Conservation (phyloP, 208 protist species). For the Acanthamoeba healyi region DNA sequence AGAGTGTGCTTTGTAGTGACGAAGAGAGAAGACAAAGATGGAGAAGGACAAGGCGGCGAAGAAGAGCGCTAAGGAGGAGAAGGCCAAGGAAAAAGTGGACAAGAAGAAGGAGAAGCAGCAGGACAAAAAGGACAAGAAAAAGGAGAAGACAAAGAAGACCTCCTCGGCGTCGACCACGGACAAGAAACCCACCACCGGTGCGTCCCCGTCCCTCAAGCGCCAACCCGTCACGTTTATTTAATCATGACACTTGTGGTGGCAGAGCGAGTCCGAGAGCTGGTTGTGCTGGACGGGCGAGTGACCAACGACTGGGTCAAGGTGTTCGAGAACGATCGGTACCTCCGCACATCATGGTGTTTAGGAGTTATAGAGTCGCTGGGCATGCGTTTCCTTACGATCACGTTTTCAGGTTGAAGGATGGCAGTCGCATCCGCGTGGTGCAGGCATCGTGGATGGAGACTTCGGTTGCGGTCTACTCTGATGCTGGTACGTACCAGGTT, state of each 20-base stretch:
- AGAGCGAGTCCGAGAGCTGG: not conserved
- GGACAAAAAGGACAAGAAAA: too few species aligned
- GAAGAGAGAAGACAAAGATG: not conserved
- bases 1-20: too few species aligned
- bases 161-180: too few species aligned
- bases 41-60: not conserved
- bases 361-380: too few species aligned
- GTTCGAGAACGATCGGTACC: constrained; percentile 42
- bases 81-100: not conserved
- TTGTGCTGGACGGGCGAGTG: not conserved
- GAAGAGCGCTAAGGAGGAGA: too few species aligned
- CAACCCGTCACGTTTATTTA: too few species aligned
- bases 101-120: not conserved
- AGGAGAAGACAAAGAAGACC: too few species aligned
- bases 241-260: too few species aligned
- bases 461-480: not conserved
- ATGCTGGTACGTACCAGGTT: not conserved
- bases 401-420: constrained; percentile 57
- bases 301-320: constrained; percentile 54
- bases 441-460: constrained; percentile 56
- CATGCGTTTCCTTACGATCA: too few species aligned
- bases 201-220: too few species aligned
- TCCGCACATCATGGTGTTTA: too few species aligned
- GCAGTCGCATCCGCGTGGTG: constrained; percentile 39
- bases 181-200: too few species aligned